Conservation (phyloP, 148 eudicot genomes). For the Gaultheria prostrata region DNA sequence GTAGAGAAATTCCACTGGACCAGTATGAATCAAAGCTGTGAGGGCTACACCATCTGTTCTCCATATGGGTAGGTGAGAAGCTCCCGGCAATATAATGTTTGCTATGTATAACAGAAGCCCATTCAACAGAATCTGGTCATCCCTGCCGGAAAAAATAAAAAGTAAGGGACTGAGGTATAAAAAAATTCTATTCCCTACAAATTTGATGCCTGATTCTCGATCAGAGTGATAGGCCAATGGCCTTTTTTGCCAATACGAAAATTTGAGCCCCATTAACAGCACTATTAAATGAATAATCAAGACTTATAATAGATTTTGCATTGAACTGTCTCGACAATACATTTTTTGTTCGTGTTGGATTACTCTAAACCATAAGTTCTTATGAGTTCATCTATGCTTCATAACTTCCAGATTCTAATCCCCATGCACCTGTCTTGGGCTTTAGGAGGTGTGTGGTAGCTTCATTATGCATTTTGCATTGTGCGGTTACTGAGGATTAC, state of each 20-base stretch:
- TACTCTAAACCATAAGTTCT: neutral
- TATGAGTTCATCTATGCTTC: neutral
- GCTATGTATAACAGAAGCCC: slow-evolving; percentile 42
- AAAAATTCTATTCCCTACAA: neutral
- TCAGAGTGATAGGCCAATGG: neutral
- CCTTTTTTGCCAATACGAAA: neutral
- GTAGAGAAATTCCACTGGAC: slow-evolving; percentile 61
- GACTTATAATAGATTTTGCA: neutral
- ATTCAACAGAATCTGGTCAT: slow-evolving; percentile 60
- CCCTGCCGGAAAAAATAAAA: slow-evolving; percentile 36
- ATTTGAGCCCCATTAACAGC: neutral
- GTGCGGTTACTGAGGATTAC: neutral
- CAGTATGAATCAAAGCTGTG: slow-evolving; percentile 38
- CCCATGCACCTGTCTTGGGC: neutral
- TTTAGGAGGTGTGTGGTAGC: neutral
- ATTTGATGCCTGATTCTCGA: neutral
- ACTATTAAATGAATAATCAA: neutral
- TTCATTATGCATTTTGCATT: too few species aligned
- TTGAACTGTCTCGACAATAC: neutral
- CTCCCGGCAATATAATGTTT: slow-evolving; percentile 8
- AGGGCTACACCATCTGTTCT: slow-evolving; percentile 47
- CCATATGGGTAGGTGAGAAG: slow-evolving; percentile 51
- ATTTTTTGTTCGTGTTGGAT: neutral
- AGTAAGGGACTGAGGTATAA: neutral
- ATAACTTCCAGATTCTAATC: neutral